phyloP scores from a whole-genome alignment of 192 early-diverging fungal species.

The Phycomyces nitens region DNA sequence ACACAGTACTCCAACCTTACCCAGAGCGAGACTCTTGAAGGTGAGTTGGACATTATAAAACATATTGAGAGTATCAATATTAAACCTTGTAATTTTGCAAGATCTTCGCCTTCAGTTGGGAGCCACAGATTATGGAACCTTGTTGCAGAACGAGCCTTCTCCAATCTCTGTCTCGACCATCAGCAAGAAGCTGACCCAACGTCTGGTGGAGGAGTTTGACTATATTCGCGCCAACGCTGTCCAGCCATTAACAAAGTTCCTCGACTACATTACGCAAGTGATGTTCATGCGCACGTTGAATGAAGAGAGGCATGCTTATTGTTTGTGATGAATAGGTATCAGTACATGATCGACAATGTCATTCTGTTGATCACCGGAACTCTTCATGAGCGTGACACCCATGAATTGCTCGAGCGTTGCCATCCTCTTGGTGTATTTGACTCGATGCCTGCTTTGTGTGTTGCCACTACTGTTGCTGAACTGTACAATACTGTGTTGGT shows the following conservation, averaged over 20 bases:
- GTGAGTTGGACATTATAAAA: slow-evolving; percentile 33
- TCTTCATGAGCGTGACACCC: slow-evolving; percentile 95
- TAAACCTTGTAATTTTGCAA: slow-evolving; percentile 25
- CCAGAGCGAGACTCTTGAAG: slow-evolving; percentile 97
- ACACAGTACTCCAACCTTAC: slow-evolving; percentile 91
- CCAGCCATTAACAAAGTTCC: slow-evolving; percentile 81
- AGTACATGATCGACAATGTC: slow-evolving; percentile 99
- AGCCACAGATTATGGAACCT: slow-evolving; percentile 92
- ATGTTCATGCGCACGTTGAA: not conserved
- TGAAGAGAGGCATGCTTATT: slow-evolving; percentile 5
- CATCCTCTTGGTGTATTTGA: slow-evolving; percentile 98
- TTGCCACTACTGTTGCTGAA: slow-evolving; percentile 93
- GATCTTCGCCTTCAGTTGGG: slow-evolving; percentile 93
- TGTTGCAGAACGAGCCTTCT: slow-evolving; percentile 94
- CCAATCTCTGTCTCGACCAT: slow-evolving; percentile 92
- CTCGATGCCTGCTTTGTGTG: slow-evolving; percentile 95
- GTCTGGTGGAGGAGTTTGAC: slow-evolving; percentile 88
- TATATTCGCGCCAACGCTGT: slow-evolving; percentile 85
- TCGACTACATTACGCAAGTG: slow-evolving; percentile 95
- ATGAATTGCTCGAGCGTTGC: slow-evolving; percentile 94
- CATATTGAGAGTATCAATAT: not conserved
- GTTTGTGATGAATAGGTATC: slow-evolving; percentile 57
- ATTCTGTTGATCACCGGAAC: slow-evolving; percentile 98
- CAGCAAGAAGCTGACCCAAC: slow-evolving; percentile 83
- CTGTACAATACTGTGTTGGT: slow-evolving; percentile 95